Base-by-base conservation (phyloP, 1,139 yeast species). In the Saccharomyces hybrid region DNA sequence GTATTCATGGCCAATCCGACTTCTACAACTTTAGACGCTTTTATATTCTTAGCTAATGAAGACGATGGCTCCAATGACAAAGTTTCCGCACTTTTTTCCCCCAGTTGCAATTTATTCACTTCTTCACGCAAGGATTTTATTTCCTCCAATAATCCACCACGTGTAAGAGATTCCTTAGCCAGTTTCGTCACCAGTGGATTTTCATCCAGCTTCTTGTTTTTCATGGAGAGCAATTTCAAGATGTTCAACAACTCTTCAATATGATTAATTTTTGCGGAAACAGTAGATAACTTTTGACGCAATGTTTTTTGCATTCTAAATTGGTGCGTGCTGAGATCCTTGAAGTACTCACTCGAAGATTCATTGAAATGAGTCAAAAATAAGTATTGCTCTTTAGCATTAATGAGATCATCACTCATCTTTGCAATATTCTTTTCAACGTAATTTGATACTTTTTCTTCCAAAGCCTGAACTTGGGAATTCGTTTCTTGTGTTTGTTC, bases 1-100 rank as follows among this genome's bases (percentile, higher is more conserved):
- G 68, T 60, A 16, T 59, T 58, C 32, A 70, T 26, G 48, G 54
- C 61, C 51, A 65, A 57, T 16, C 67, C 63, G 2, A 63, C 52
- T 25, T 66, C 64, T 11, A 65, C 65, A 29, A 72, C 61, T 19
- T 61, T 34, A 16, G 34, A 42, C 13, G 29, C 16, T 5, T 27
- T 27, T 11, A 50, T 32, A 9, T 31, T 23, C 5, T 19, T 38
- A 14, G 47, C 25, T 16, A 27, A 16, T 3, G 19, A 16, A 14
- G 48, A 23, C 16, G 26, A 14, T 25, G 48, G 8, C 23, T 46
- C 48, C 31, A 27, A 14, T 46, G 48, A 14, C 13, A 13, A 1
- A 1, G 64, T 55, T 23, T 62, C 51, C 14, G 57, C 52, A 26
- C 57, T 60, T 11, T 34, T 47, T 13, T 50, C 54, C 6, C 11